These are phyloP conservation scores for Blyttiomyces sp. DNA, from an alignment of 371 early-diverging fungal species.

Conservation along the genomic window DNA sequence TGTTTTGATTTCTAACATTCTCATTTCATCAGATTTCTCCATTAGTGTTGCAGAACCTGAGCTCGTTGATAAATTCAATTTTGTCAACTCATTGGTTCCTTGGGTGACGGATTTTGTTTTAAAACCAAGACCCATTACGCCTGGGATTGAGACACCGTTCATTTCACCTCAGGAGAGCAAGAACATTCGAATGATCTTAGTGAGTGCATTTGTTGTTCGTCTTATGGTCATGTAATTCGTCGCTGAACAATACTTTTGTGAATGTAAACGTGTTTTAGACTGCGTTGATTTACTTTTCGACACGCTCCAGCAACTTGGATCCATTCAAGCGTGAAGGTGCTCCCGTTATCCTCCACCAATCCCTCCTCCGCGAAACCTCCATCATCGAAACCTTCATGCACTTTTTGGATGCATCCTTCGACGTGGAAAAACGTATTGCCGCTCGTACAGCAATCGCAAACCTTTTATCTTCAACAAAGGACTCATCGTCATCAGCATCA, in stretches of 20 bases:
- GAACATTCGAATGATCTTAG: constrained; percentile 10
- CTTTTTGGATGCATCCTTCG: constrained; percentile 48
- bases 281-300: constrained; percentile 49
- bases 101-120: constrained; percentile 14
- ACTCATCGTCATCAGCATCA: too few species aligned
- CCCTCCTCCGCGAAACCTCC: constrained; percentile 49
- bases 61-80: constrained; percentile 9
- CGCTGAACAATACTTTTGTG: too few species aligned
- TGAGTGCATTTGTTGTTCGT: background rate
- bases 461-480: too few species aligned
- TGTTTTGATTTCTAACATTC: background rate
- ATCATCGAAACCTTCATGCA: constrained; percentile 41
- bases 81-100: constrained; percentile 10
- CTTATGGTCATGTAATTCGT: background rate
- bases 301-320: constrained; percentile 44
- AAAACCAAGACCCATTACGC: background rate
- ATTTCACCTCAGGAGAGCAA: too few species aligned
- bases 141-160: too few species aligned
- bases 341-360: constrained; percentile 50
- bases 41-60: constrained; percentile 15
- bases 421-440: constrained; percentile 37
- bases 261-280: constrained; percentile 18
- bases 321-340: constrained; percentile 42
- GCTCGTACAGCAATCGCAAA: too few species aligned
- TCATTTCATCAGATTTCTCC: constrained; percentile 27